Conservation (phyloP, 2,329 filamentous ascomycete genomes). For the Fusarium sp. region DNA sequence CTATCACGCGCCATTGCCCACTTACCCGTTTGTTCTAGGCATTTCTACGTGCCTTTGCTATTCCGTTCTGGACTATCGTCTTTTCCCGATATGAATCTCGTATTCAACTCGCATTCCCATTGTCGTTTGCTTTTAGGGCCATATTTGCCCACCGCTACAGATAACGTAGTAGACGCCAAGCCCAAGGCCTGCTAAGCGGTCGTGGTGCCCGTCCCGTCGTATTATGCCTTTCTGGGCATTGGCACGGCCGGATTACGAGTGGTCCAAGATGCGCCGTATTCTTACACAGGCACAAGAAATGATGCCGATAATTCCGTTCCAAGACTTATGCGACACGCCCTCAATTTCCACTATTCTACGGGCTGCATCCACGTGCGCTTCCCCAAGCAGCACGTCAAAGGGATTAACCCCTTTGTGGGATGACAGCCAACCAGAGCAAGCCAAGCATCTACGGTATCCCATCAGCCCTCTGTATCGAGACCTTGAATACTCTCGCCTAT, state of each 20-base stretch:
- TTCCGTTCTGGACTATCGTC: conserved; percentile 9
- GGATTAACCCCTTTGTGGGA: conserved; percentile 40
- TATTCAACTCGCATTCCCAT: conserved; percentile 30
- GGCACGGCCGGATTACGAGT: conserved; percentile 35
- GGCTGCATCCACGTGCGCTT: conserved; percentile 46
- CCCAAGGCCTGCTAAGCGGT: conserved; percentile 34
- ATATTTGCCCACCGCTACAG: conserved; percentile 17
- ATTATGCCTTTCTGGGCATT: conserved; percentile 44
- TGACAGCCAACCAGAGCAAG: conserved; percentile 39
- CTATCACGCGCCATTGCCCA: conserved; percentile 17
- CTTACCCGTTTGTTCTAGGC: conserved; percentile 4
- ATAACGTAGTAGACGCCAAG: conserved; percentile 39
- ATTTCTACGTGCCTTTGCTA: conserved; percentile 20
- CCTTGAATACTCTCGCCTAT: conserved; percentile 29
- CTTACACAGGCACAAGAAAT: conserved; percentile 33
- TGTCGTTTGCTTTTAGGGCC: conserved; percentile 15
- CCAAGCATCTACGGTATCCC: conserved; percentile 39
- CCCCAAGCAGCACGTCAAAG: conserved; percentile 36
- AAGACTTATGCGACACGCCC: conserved; percentile 49
- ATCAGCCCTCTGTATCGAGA: conserved; percentile 32
- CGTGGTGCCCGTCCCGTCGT: conserved; percentile 31
- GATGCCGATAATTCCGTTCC: conserved; percentile 51
- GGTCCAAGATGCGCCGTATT: conserved; percentile 35
- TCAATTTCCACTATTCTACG: conserved; percentile 49
- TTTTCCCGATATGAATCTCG: conserved; percentile 31